Evolutionary conservation across 805 yeast species (phyloP), one percentile per base, ranked within the genome.

Genomic region (Zygotorulaspora florentina): DNA sequence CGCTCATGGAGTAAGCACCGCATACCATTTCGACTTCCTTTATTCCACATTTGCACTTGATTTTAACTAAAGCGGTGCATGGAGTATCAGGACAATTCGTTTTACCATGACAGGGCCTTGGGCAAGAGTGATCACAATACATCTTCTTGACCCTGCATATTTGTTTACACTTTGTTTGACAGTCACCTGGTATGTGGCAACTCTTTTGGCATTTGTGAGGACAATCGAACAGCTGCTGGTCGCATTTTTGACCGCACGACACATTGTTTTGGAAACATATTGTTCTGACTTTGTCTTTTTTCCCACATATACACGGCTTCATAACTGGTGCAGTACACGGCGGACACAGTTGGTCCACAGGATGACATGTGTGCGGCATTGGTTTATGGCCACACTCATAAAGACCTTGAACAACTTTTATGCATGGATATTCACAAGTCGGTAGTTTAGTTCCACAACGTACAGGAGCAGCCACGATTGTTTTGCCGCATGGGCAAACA

Each of bases 381-480:
- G 75, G 77, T 8, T 71, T 64, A 62, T 87, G 96, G 0, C 91
- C 95, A 72, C 96, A 87, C 0, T 63, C 53, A 28, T 70, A 71
- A 2, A 55, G 57, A 3, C 56, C 56, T 25, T 51, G 45, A 1
- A 66, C 62, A 1, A 69, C 70, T 40, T 87, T 70, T 2, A 69
- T 65, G 64, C 96, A 87, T 50, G 77, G 88, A 48, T 77, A 74
- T 18, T 69, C 71, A 66, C 96, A 87, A 9, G 72, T 73, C 3
- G 84, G 84, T 28, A 85, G 60, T 37, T 65, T 71, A 0, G 87
- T 78, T 11, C 96, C 96, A 68, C 96, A 87, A 52, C 96, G 69
- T 8, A 87, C 87, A 0, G 96, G 96, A 0, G 95, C 96, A 16
- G 73, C 75, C 5, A 87, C 72, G 2, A 85, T 75, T 0, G 96